Evolutionary conservation across 352 stramenopile species (phyloP), one percentile per base, ranked within the genome.

Genomic region (Phytophthora europaea): DNA sequence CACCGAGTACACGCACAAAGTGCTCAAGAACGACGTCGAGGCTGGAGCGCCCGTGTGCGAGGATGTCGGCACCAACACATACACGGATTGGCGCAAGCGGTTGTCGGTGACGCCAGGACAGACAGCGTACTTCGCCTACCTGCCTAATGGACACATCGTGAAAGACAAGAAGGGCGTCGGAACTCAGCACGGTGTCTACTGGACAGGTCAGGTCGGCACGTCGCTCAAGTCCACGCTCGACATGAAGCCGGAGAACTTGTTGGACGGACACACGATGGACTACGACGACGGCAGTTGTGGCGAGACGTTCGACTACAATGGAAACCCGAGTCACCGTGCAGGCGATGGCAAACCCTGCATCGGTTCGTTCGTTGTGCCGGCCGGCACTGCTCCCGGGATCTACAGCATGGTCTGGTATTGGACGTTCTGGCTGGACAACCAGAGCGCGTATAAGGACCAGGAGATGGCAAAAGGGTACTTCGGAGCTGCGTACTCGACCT

Each of bases 371-470:
- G 73, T 68, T 23, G 78, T 92, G 65, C 82, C 84, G 3, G 56
- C 36, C 10, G 81, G 80, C 33, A 92, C 81, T 1, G 20, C 76
- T 6, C 64, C 81, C 4, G 84, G 84, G 8, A 72, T 85, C 34
- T 92, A 89, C 71, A 83, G 79, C 23, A 85, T 90, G 71, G 84
- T 92, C 4, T 92, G 84, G 84, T 92, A 88, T 70, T 92, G 84
- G 84, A 89, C 81, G 52, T 91, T 89, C 53, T 91, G 86, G 69
- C 66, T 89, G 15, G 78, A 88, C 38, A 78, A 89, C 56, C 68
- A 81, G 57, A 43, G 40, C n/a, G 60, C 66, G 16, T 92, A 92
- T 65, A 73, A 83, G 12, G 84, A 90, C 64, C 78, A 86, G 62
- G 67, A 70, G 2, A 73, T 78, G 48, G 78, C 81, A 10, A 81